A percentile compares a stretch with the other conserved stretches of the same genome.
phyloP scores from a whole-genome alignment of 1,284 basidiomycete genomes.

The Ganoderma lucidum region DNA sequence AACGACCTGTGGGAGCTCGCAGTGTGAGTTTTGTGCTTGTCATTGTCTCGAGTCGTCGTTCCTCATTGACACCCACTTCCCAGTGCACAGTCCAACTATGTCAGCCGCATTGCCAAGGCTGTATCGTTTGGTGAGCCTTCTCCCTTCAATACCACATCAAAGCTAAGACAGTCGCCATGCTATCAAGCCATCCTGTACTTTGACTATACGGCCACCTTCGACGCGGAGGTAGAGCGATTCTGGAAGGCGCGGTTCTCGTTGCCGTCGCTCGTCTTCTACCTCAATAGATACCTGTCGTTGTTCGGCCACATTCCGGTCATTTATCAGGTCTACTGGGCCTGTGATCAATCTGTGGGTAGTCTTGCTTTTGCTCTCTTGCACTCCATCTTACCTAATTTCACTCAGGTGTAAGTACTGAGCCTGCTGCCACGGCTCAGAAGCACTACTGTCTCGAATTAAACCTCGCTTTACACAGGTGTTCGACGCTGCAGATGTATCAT shows the following conservation, averaged over 20 bases:
- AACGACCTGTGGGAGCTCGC: not conserved
- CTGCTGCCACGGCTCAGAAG: not conserved
- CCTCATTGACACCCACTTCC: not conserved
- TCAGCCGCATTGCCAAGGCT: not conserved
- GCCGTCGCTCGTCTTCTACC: conserved; percentile 9
- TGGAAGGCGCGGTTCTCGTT: not conserved
- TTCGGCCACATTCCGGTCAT: conserved; percentile 16
- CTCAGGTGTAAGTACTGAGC: not conserved
- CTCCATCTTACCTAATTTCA: not conserved
- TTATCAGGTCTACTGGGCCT: conserved; percentile 4
- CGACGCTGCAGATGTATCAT: conserved; percentile 21
- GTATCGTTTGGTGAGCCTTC: not conserved
- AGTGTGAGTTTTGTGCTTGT: not conserved
- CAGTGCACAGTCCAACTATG: not conserved
- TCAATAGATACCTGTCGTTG: conserved; percentile 19
- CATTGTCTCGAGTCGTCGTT: not conserved
- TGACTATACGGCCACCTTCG: conserved; percentile 9
- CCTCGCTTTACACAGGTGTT: conserved; percentile 9
- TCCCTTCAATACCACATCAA: not conserved
- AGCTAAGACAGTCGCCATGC: not conserved
- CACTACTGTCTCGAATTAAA: not conserved
- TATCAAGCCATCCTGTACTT: conserved; percentile 7
- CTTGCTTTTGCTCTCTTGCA: too few relatives aligned
- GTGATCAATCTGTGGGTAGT: not conserved
- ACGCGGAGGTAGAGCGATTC: conserved; percentile 6